Base-by-base conservation (phyloP, 2,329 filamentous ascomycete species). In the Monosporascus sp. region DNA sequence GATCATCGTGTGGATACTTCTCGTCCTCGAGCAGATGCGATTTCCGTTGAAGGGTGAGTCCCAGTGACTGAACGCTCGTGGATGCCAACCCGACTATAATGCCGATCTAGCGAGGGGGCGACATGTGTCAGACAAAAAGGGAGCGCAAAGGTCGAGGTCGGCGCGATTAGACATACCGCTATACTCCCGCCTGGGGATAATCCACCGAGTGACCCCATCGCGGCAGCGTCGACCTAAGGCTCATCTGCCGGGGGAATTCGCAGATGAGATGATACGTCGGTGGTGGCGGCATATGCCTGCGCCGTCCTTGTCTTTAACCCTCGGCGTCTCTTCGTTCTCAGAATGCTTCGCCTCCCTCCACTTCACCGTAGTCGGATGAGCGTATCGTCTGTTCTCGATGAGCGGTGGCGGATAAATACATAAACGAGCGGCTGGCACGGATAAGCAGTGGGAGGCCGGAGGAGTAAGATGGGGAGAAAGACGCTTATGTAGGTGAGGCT, bases 1-100 rank as follows among this genome's bases (percentile, higher is more conserved):
- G 86, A 55, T 86, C 77, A 72, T 94, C 85, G 69, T 90, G 87
- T 7, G 80, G 80, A 50, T 85, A 83, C 72, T 96, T 96, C 75
- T 95, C 90, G 75, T 99, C 94, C 77, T 99, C 94, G 67, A 97
- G 85, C 62, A 99, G 87, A 74, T 99, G 94, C 59, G 94, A 97
- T 74, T 99, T 97, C 70, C 94, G 90, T 74, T 99, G 94, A 25
- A 99, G 81, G 35, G 94, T 99, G 60, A 99, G 81, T 61, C 94
- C 94, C 64, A 99, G 79, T 70, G 92, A 96, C 72, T 99, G 94
- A 24, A 97, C 83, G 70, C 91, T 94, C 55, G 94, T 97, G 54
- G 93, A 97, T 62, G 97, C 71, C 60, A 99, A 81, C 63, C 94
- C 94, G 68, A 97, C 93, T 59, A 97, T 74, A 68, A 99, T 91